Percentiles rank a stretch among this genome's conserved stretches.
Evolutionary conservation across 2,329 filamentous ascomycete genomes (phyloP).

Genomic region (Ilyonectria mors-panacis): DNA sequence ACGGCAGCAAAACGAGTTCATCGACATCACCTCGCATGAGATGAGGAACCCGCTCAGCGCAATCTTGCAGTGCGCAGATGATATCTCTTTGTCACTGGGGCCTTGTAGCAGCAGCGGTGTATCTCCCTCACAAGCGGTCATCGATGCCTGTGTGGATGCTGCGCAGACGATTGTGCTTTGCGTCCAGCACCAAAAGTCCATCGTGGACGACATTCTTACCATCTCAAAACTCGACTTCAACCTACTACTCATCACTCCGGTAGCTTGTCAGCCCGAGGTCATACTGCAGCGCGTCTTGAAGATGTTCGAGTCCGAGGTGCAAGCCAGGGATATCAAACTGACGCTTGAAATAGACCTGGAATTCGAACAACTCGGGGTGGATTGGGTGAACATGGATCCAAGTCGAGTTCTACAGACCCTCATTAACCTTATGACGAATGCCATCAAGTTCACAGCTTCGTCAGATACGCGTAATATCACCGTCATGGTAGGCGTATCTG

Average conservation of each 20-base stretch:
- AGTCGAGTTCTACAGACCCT: constrained; percentile 82
- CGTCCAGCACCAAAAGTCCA: constrained; percentile 82
- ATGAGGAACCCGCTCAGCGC: constrained; percentile 80
- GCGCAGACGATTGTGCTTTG: constrained; percentile 83
- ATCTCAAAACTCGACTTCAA: constrained; percentile 82
- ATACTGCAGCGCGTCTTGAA: constrained; percentile 77
- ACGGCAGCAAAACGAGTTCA: constrained; percentile 74
- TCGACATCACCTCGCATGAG: constrained; percentile 80
- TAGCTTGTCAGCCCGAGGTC: constrained; percentile 74
- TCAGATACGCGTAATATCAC: constrained; percentile 57
- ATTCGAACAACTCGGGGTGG: constrained; percentile 67
- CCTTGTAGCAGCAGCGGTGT: neutral
- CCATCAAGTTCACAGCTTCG: constrained; percentile 80
- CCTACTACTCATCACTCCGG: constrained; percentile 78
- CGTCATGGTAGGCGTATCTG: constrained; percentile 65
- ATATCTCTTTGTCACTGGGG: constrained; percentile 67
- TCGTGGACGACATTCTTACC: constrained; percentile 80
- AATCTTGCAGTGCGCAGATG: constrained; percentile 80
- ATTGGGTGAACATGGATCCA: constrained; percentile 79
- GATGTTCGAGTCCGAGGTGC: constrained; percentile 82
- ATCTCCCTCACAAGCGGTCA: constrained; percentile 51
- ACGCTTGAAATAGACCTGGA: constrained; percentile 72
- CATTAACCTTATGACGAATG: constrained; percentile 84
- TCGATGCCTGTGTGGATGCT: constrained; percentile 75
- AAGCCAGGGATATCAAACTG: constrained; percentile 76